These are phyloP conservation scores for Diaporthe vaccinii DNA, from an alignment of 2,329 filamentous ascomycete species.

Conservation along the genomic window DNA sequence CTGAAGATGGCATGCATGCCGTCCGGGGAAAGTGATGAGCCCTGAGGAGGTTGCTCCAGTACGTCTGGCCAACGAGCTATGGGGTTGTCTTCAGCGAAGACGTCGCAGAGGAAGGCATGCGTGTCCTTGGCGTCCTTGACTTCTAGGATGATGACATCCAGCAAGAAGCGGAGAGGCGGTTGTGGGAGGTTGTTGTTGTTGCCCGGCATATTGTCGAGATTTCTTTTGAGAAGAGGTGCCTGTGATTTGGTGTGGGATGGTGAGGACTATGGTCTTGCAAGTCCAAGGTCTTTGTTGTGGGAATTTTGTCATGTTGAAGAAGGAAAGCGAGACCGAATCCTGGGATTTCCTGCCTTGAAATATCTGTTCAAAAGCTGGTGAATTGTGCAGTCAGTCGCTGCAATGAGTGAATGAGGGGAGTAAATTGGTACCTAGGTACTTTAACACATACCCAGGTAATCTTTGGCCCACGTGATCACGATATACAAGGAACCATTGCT, in stretches of 20 bases:
- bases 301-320: background rate
- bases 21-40: background rate
- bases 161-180: background rate
- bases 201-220: background rate
- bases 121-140: background rate
- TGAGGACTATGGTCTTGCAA: background rate
- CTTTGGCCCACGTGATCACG: background rate
- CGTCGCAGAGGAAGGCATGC: background rate
- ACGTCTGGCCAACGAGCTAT: background rate
- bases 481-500: background rate
- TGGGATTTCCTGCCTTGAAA: background rate
- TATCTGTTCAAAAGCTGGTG: background rate
- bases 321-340: background rate
- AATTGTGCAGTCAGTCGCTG: background rate
- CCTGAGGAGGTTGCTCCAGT: background rate
- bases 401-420: background rate
- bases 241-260: background rate
- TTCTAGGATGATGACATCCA: background rate
- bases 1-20: background rate
- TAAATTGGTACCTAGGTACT: background rate
- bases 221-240: background rate
- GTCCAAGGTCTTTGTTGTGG: background rate
- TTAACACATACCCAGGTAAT: background rate
- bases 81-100: background rate
- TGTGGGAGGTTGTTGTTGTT: background rate